Evolutionary conservation across 805 yeast species (phyloP).

Genomic region (Nakazawaea ishiwadae): DNA sequence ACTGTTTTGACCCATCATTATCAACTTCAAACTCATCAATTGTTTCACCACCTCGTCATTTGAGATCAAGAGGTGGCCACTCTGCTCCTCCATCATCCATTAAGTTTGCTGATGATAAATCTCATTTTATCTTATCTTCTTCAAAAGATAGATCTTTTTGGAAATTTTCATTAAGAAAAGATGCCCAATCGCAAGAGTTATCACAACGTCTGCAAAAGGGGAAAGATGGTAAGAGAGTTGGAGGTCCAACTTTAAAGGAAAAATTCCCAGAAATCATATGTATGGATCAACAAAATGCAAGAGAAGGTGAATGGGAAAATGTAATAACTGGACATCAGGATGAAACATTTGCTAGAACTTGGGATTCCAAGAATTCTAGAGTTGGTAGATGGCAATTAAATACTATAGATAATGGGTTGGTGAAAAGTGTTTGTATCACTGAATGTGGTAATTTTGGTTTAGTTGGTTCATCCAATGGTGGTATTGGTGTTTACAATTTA

Average conservation of each 20-base stretch:
- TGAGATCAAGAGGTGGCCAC: constrained; percentile 97
- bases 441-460: constrained; percentile 94
- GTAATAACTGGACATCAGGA: constrained; percentile 84
- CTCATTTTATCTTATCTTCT: constrained; percentile 83
- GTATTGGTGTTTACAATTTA: constrained; percentile 79
- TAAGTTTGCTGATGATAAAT: constrained; percentile 66
- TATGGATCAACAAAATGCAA: constrained; percentile 66
- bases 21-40: constrained; percentile 59
- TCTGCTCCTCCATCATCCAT: constrained; percentile 81
- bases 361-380: constrained; percentile 78
- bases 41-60: constrained; percentile 83
- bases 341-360: constrained; percentile 80
- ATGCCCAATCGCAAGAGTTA: constrained; percentile 91
- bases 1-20: constrained; percentile 88
- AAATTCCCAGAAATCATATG: constrained; percentile 74
- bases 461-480: constrained; percentile 85
- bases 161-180: constrained; percentile 90
- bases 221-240: constrained; percentile 43
- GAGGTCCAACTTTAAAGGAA: constrained; percentile 56
- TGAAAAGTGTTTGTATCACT: constrained; percentile 72
- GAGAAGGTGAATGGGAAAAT: constrained; percentile 92
- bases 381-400: constrained; percentile 68
- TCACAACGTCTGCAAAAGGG: constrained; percentile 61
- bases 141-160: constrained; percentile 84
- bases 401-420: constrained; percentile 76